Evolutionary conservation across 2,329 filamentous ascomycete species (phyloP), one percentile per base, ranked within the genome.

Genomic region (Xenosphaeropsis pyriputrescens): DNA sequence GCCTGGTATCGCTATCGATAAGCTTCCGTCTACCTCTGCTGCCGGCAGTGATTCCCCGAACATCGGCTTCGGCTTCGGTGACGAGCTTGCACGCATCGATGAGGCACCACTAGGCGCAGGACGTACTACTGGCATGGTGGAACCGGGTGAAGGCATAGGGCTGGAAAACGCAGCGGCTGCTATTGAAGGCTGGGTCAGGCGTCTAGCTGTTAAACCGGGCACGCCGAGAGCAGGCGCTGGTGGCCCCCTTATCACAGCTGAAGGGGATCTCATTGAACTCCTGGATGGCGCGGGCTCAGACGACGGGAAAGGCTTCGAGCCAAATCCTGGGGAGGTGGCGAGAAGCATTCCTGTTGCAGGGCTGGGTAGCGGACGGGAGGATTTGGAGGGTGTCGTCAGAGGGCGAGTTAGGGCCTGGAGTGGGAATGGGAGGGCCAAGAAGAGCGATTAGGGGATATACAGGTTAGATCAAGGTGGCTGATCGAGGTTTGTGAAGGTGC

Each of bases 111-210:
- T 39, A 14, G 29, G 36, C 29, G 39, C 37, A 29, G 18, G 35
- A 6, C 16, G 51, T 44, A 57, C 60, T n/a, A 58, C 61, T 35
- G 64, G 68, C 34, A 67, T 68, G 12, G 65, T 70, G 1, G 35
- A 43, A 32, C 43, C 47, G 9, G 47, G 47, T 29, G 46, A 56
- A 39, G 54, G 61, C 6, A 59, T 61, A 1, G 61, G 66, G 6
- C 63, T 96, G 2, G 86, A 94, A 50, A 83, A 88, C 45, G 79
- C 93, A 8, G 86, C 88, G 1, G 81, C 85, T 5, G 80, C 82
- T 2, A 78, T 96, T 19, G 91, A 96, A 59, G 81, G 79, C 1
- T 98, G 91, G 86, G 66, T 96, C 41, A 70, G 88, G 42, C 85
- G 85, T 44, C 77, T 93, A 29, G 85, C 85, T 42, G 65, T 70